Conservation (phyloP, 495 filamentous ascomycete species). For the Aspergillus steynii region DNA sequence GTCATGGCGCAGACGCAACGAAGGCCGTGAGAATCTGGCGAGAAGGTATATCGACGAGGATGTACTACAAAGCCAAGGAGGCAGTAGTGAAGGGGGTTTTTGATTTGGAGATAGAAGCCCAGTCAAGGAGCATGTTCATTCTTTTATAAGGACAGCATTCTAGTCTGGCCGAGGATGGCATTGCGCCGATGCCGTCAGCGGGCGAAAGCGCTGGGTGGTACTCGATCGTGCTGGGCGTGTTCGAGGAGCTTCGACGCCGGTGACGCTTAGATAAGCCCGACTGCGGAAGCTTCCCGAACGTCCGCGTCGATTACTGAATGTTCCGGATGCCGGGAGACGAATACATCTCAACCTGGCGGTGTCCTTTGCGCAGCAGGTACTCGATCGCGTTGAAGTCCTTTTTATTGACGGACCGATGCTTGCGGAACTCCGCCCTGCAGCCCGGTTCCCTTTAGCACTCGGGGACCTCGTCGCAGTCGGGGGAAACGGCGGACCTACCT, state of each 20-base stretch:
- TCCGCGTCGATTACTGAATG: slow-evolving; percentile 45
- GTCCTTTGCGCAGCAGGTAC: slow-evolving; percentile 81
- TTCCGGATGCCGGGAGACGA: slow-evolving; percentile 80
- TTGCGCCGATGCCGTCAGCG: not conserved
- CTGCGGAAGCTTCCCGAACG: slow-evolving; percentile 8
- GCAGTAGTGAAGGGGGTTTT: not conserved
- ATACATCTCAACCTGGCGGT: slow-evolving; percentile 83
- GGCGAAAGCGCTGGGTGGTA: not conserved
- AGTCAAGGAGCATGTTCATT: not conserved
- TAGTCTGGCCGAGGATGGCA: slow-evolving; percentile 15
- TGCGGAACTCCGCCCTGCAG: slow-evolving; percentile 72
- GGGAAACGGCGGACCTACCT: slow-evolving; percentile 41
- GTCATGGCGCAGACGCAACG: slow-evolving; percentile 54
- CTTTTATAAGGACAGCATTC: slow-evolving; percentile 13
- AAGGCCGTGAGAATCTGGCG: not conserved
- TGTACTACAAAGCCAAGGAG: not conserved
- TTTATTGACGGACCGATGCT: slow-evolving; percentile 69
- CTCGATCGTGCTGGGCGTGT: slow-evolving; percentile 5
- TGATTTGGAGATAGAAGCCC: not conserved
- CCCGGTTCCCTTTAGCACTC: slow-evolving; percentile 11
- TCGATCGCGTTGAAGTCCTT: slow-evolving; percentile 90
- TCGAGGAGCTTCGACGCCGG: slow-evolving; percentile 12
- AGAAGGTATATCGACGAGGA: not conserved
- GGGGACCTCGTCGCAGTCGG: not conserved
- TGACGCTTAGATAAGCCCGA: slow-evolving; percentile 13